Base-by-base conservation (phyloP, 1,284 basidiomycete species). In the Pyrrhoderma noxium region DNA sequence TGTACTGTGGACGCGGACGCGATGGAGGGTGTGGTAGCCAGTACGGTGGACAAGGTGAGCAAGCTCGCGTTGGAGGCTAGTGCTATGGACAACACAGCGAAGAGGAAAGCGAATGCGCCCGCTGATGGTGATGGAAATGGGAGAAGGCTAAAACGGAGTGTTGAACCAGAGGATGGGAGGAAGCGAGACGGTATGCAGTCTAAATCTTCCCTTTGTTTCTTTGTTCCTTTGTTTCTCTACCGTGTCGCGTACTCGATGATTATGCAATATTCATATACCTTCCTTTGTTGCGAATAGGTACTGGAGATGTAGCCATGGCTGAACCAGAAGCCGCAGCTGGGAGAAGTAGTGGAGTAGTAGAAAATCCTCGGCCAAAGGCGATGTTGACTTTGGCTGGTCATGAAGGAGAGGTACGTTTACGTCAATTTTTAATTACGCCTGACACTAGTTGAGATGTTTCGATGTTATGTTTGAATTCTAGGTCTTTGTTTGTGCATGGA, bases 401-500 rank as follows among this genome's bases (percentile, higher is more conserved):
- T 58, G 72, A 73, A 52, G 69, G 80, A 23, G 85, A 88, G 69
- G 85, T 84, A 61, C 44, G 63, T 56, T 11, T 31, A 5, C 27
- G 11, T 31, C 11, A 46, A 41, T 36, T 51, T 18, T n/a, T 21
- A 5, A 5, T 31, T 31, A 5, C 27, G 11, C 11, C 27, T 11
- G 27, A 31, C 27, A 11, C 27, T 31, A 5, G 11, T 5, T 5
- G 27, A 31, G 7, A 11, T 5, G 27, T 31, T 31, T 31, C 27
- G 5, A 5, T 11, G 7, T 31, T 31, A 5, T 31, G 27, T 11
- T n/a, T 11, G 11, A 31, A 31, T 31, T 27, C 13, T 18, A 59
- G 85, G 84, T 91, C 2, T 91, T 90, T 54, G 80, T 87, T 5
- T 87, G 85, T 55, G 76, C 82, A 3, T 92, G 86, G 75, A 91